Conservation (phyloP, 768 basidiomycete species). For the Mycena leptocephala region DNA sequence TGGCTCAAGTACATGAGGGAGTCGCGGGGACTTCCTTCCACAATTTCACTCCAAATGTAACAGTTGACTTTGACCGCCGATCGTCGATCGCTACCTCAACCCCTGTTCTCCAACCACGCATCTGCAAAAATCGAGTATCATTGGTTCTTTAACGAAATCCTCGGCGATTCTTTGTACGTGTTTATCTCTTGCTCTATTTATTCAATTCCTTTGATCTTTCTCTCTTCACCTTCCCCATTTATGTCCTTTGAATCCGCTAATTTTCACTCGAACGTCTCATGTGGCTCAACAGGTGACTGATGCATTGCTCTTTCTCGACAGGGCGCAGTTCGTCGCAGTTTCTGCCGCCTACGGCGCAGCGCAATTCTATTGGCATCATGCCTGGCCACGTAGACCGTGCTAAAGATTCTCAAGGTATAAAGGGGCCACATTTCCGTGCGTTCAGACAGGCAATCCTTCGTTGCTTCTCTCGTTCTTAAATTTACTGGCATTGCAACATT, state of each 20-base stretch:
- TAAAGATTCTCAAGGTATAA: too few relatives aligned
- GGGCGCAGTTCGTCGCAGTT: neutral
- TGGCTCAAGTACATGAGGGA: neutral
- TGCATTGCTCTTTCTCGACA: neutral
- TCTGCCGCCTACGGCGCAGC: neutral
- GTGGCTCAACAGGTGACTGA: neutral
- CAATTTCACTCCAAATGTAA: neutral
- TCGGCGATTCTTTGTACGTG: neutral
- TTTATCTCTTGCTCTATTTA: too few relatives aligned
- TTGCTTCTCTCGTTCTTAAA: too few relatives aligned
- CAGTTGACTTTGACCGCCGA: neutral
- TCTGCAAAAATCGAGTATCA: neutral
- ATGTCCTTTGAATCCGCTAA: neutral
- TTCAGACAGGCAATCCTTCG: too few relatives aligned
- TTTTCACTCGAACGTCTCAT: neutral
- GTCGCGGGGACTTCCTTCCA: neutral
- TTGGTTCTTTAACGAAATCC: neutral
- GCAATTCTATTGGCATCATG: neutral
- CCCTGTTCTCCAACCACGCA: neutral
- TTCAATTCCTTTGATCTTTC: too few relatives aligned
- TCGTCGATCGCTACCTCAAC: neutral
- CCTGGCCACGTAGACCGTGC: too few relatives aligned
- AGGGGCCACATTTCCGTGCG: too few relatives aligned
- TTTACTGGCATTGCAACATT: too few relatives aligned
- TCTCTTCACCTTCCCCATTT: neutral